Percentiles rank a stretch among this genome's conserved stretches.
Conservation (phyloP, 495 filamentous ascomycete species). For the Elaphomyces granulatus region DNA sequence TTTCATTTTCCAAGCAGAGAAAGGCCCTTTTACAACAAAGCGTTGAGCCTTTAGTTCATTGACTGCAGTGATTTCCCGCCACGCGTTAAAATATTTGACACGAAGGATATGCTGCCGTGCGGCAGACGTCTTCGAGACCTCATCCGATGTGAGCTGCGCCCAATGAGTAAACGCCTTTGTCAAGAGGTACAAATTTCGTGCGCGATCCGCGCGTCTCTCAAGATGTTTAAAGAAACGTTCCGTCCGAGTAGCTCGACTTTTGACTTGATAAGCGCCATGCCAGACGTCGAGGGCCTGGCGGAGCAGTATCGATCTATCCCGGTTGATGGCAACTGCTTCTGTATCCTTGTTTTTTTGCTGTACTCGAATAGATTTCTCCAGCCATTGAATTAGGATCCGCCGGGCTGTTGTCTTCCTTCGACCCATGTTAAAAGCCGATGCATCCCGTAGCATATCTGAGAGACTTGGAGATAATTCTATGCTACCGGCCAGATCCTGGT, state of each 20-base stretch:
- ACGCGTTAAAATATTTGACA: slow-evolving; percentile 61
- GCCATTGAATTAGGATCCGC: slow-evolving; percentile 38
- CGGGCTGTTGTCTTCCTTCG: slow-evolving; percentile 33
- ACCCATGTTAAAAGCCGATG: slow-evolving; percentile 43
- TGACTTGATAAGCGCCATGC: slow-evolving; percentile 35
- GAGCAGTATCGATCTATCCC: slow-evolving; percentile 39
- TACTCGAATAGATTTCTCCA: slow-evolving; percentile 33
- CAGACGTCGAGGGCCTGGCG: slow-evolving; percentile 44
- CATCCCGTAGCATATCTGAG: slow-evolving; percentile 42
- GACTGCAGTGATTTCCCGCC: slow-evolving; percentile 57
- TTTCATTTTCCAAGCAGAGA: slow-evolving; percentile 40
- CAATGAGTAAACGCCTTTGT: slow-evolving; percentile 64
- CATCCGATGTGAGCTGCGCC: slow-evolving; percentile 47
- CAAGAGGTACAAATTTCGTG: slow-evolving; percentile 50
- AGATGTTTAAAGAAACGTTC: slow-evolving; percentile 47
- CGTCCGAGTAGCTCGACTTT: slow-evolving; percentile 34
- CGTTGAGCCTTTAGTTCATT: slow-evolving; percentile 53
- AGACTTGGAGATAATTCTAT: slow-evolving; percentile 38
- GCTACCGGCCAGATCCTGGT: slow-evolving; percentile 17
- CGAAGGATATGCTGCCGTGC: slow-evolving; percentile 55
- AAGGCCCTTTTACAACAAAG: slow-evolving; percentile 43
- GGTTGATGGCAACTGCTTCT: slow-evolving; percentile 32
- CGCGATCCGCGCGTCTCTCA: slow-evolving; percentile 44
- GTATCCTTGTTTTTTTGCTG: slow-evolving; percentile 32
- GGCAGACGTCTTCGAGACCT: slow-evolving; percentile 40